These are phyloP conservation scores for Sporothrix curviconia DNA, from an alignment of 2,329 filamentous ascomycete species.

Conservation along the genomic window DNA sequence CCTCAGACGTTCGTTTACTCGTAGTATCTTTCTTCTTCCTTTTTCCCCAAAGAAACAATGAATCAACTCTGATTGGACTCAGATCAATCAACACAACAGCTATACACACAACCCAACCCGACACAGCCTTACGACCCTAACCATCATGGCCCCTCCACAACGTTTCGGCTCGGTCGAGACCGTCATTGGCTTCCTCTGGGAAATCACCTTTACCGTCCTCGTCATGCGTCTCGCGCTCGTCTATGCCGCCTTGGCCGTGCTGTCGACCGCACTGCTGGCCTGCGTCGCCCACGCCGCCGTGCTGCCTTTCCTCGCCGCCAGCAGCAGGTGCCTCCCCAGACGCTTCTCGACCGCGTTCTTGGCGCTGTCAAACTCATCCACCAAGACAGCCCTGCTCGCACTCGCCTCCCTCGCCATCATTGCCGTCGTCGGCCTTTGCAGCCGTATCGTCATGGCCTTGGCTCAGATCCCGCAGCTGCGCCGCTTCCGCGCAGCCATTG, in stretches of 20 bases:
- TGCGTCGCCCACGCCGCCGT: slow-evolving; percentile 17
- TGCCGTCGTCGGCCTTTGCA: slow-evolving; percentile 20
- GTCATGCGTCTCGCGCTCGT: slow-evolving; percentile 16
- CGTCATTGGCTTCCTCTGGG: slow-evolving; percentile 33
- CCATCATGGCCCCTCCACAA: slow-evolving; percentile 3
- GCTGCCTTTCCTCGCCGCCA: not conserved
- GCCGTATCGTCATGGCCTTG: slow-evolving; percentile 22
- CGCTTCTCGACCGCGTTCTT: not conserved
- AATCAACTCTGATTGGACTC: too few relatives aligned
- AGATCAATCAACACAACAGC: not conserved
- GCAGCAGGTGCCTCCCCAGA: not conserved
- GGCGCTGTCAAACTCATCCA: not conserved
- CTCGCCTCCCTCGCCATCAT: not conserved
- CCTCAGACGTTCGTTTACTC: too few relatives aligned
- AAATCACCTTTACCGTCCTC: slow-evolving; percentile 31
- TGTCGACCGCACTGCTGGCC: slow-evolving; percentile 26
- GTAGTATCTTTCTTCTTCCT: too few relatives aligned
- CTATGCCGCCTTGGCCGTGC: slow-evolving; percentile 23
- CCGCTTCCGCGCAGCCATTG: slow-evolving; percentile 28
- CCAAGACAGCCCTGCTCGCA: not conserved
- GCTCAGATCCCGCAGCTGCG: slow-evolving; percentile 26
- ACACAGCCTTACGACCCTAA: not conserved
- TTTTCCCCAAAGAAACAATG: not conserved
- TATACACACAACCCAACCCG: not conserved
- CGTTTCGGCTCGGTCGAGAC: slow-evolving; percentile 29